Conservation (phyloP, 2,329 filamentous ascomycete genomes). For the Albophoma yamanashiensis region DNA sequence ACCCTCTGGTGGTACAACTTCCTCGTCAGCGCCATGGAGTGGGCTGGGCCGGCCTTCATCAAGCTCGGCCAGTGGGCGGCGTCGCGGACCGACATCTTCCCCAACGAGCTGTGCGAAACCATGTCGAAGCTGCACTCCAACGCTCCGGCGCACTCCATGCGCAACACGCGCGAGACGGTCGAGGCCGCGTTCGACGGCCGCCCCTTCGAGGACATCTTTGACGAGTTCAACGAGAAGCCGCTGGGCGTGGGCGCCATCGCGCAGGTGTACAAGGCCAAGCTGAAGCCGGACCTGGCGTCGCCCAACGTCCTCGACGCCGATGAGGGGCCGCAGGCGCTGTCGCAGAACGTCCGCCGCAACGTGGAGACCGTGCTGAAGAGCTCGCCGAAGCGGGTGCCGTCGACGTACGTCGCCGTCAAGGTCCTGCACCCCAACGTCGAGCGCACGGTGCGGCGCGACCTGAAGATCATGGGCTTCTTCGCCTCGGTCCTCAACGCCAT, state of each 20-base stretch:
- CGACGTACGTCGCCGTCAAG: conserved; percentile 88
- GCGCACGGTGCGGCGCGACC: conserved; percentile 76
- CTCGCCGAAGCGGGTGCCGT: conserved; percentile 74
- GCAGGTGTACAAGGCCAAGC: conserved; percentile 91
- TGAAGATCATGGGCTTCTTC: conserved; percentile 91
- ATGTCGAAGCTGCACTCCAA: conserved; percentile 95
- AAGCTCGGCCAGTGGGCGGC: conserved; percentile 99
- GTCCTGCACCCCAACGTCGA: conserved; percentile 90
- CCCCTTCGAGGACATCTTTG: conserved; percentile 82
- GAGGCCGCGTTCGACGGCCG: conserved; percentile 71
- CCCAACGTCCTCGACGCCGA: conserved; percentile 48
- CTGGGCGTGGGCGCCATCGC: conserved; percentile 93
- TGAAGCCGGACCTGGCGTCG: conserved; percentile 67
- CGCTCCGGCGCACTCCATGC: conserved; percentile 81
- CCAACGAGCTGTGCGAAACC: conserved; percentile 77
- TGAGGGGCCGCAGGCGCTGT: conserved; percentile 34
- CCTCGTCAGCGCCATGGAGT: conserved; percentile 80
- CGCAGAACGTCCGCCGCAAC: conserved; percentile 64
- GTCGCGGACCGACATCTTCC: conserved; percentile 92
- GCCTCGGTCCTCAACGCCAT: conserved; percentile 73
- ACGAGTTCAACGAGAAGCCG: conserved; percentile 84
- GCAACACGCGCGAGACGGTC: conserved; percentile 68
- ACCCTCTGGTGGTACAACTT: conserved; percentile 94
- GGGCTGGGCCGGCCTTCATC: conserved; percentile 90
- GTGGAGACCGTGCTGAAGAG: conserved; percentile 82